A percentile compares a stretch with the other conserved stretches of the same genome.
phyloP scores from a whole-genome alignment of 2,329 filamentous ascomycete species.

The Gliomastix tumulicola region DNA sequence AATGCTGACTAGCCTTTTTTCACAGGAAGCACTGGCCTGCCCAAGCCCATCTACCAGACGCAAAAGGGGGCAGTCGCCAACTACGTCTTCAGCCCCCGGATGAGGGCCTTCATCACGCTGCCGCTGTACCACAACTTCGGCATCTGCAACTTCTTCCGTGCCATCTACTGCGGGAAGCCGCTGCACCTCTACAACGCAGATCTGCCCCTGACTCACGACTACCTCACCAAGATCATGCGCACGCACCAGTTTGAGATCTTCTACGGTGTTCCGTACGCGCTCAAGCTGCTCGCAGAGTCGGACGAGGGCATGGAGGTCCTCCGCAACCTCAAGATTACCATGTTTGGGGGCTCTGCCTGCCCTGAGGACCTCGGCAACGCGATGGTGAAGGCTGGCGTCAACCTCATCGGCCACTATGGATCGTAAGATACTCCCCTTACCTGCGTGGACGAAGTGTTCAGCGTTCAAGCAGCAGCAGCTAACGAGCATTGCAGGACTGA shows the following conservation, averaged over 20 bases:
- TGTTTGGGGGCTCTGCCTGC: slow-evolving; percentile 50
- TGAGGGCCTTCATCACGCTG: slow-evolving; percentile 45
- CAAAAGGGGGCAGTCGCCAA: slow-evolving; percentile 42
- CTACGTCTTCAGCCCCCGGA: slow-evolving; percentile 25
- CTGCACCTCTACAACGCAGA: slow-evolving; percentile 47
- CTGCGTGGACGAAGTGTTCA: too few species aligned
- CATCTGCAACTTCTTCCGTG: slow-evolving; percentile 44
- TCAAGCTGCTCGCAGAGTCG: slow-evolving; percentile 56
- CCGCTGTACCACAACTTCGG: slow-evolving; percentile 55
- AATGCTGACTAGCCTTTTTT: slow-evolving; percentile 20
- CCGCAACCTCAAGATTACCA: slow-evolving; percentile 38
- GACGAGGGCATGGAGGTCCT: slow-evolving; percentile 43
- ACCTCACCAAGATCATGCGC: slow-evolving; percentile 35
- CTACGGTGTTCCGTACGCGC: slow-evolving; percentile 54
- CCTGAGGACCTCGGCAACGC: slow-evolving; percentile 51
- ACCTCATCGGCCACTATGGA: slow-evolving; percentile 49
- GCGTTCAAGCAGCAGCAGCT: slow-evolving; percentile 22
- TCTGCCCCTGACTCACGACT: slow-evolving; percentile 43
- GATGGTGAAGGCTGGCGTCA: slow-evolving; percentile 43
- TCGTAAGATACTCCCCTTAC: too few species aligned
- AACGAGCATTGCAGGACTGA: slow-evolving; percentile 34
- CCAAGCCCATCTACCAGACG: slow-evolving; percentile 53
- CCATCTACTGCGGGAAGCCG: slow-evolving; percentile 38
- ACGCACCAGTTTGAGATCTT: slow-evolving; percentile 37
- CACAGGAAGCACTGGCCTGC: slow-evolving; percentile 51